These are phyloP conservation scores for Pleoardoris graminearum DNA, from an alignment of 2,329 filamentous ascomycete species.

Conservation along the genomic window DNA sequence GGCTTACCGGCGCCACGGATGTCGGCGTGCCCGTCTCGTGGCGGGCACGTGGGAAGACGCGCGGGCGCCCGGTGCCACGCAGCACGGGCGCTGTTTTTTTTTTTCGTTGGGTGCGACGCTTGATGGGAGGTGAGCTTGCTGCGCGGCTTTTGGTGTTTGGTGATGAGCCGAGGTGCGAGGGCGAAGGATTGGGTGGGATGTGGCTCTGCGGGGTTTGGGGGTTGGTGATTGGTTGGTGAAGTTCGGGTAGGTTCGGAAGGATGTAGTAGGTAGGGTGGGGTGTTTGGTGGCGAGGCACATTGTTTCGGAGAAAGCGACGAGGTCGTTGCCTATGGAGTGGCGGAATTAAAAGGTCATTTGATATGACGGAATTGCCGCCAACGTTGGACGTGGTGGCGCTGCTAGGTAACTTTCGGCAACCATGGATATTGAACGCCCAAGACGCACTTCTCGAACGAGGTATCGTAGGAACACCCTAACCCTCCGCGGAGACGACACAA, in stretches of 20 bases:
- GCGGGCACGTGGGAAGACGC: not conserved
- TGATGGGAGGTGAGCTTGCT: too few relatives aligned
- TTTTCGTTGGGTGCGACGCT: too few relatives aligned
- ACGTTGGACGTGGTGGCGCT: too few relatives aligned
- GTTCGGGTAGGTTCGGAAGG: not conserved
- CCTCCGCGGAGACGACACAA: too few relatives aligned
- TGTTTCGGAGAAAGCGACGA: not conserved
- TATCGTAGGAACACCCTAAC: too few relatives aligned
- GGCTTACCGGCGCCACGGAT: too few relatives aligned
- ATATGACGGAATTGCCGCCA: too few relatives aligned
- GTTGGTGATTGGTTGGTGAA: not conserved
- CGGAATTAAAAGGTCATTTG: too few relatives aligned
- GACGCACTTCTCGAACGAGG: too few relatives aligned
- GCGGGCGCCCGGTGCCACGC: not conserved
- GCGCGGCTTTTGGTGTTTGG: not conserved
- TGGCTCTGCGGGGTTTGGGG: slow-evolving; percentile 1
- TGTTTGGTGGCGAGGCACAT: not conserved
- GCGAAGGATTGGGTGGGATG: not conserved
- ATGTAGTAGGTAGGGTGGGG: not conserved
- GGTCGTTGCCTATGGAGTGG: too few relatives aligned
- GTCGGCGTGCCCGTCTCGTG: not conserved
- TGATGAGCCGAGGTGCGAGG: not conserved
- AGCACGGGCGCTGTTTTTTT: not conserved
- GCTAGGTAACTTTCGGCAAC: too few relatives aligned
- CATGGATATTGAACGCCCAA: too few relatives aligned